Evolutionary conservation across 2,329 filamentous ascomycete species (phyloP), one percentile per base, ranked within the genome.

Genomic region (Hypoxylon sp.): DNA sequence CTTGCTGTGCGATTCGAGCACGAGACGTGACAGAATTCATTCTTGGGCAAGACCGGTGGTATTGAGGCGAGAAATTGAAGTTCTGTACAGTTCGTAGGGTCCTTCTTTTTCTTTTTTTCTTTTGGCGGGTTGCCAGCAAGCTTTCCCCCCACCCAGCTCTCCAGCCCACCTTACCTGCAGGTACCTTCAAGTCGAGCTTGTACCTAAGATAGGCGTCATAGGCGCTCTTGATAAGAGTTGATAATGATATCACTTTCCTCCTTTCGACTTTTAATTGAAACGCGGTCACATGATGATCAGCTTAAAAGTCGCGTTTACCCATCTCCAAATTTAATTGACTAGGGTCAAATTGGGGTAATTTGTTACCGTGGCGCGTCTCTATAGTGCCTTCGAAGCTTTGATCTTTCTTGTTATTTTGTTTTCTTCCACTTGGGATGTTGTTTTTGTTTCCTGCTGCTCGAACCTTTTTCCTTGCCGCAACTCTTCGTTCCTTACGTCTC

Each of bases 231-330:
- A n/a, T n/a, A n/a, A n/a, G n/a, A n/a, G n/a, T n/a, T 51, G 31
- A 58, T 57, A 59, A 62, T 64, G 63, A 66, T 59, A 66, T 66
- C 63, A 64, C 49, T 8, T 11, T 33, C 7, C 35, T 8, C 26
- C 17, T 35, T 40, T 31, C 43, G 48, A 38, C 15, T 38, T 51
- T 48, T 31, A 54, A 59, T 54, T 55, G 43, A 65, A 68, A 72
- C 67, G 62, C 69, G 70, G 66, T 78, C 77, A 79, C 71, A 67
- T 79, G 78, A 77, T 59, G 55, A 58, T 73, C 72, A 65, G 66
- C 56, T 41, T 15, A 17, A 29, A 29, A 62, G 63, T 66, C 67
- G 69, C 66, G 67, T 70, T 66, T 41, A 48, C 42, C 54, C 60
- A n/a, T 43, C n/a, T 52, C 62, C 42, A 63, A 62, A 46, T 55